A percentile compares a stretch with the other conserved stretches of the same genome.
These are phyloP conservation scores for Backusella luteola DNA, from an alignment of 192 early-diverging fungal species.

Conservation along the genomic window DNA sequence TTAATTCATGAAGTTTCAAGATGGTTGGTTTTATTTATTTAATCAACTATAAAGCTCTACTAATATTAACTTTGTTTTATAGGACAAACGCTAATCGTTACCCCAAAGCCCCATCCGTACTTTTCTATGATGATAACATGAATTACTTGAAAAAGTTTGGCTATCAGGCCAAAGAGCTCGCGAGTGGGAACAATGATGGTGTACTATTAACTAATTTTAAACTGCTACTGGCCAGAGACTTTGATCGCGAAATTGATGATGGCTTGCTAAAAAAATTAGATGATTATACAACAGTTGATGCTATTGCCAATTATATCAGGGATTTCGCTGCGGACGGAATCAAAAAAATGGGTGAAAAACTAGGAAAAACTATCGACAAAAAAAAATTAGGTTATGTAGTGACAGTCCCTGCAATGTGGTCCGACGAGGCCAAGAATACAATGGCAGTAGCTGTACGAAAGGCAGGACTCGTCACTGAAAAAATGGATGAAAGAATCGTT, in stretches of 20 bases:
- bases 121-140: conserved; percentile 44
- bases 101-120: conserved; percentile 45
- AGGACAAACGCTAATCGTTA: conserved; percentile 43
- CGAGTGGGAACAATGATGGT: conserved; percentile 14
- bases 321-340: conserved; percentile 43
- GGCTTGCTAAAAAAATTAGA: background rate
- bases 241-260: background rate
- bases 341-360: conserved; percentile 37
- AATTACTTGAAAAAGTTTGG: conserved; percentile 44
- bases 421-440: conserved; percentile 47
- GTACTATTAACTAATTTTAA: conserved; percentile 26
- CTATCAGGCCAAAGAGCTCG: background rate
- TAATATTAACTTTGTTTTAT: background rate
- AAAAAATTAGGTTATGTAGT: conserved; percentile 36
- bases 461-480: conserved; percentile 41
- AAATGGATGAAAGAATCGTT: conserved; percentile 37
- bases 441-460: conserved; percentile 53
- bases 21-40: background rate
- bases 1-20: conserved; percentile 24
- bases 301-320: conserved; percentile 47
- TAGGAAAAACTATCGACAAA: conserved; percentile 35
- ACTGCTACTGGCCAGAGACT: background rate
- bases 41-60: background rate
- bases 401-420: conserved; percentile 55
- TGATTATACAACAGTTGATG: conserved; percentile 28